Conservation (phyloP, 345 rosid species). For the Nephelium lappaceum region DNA sequence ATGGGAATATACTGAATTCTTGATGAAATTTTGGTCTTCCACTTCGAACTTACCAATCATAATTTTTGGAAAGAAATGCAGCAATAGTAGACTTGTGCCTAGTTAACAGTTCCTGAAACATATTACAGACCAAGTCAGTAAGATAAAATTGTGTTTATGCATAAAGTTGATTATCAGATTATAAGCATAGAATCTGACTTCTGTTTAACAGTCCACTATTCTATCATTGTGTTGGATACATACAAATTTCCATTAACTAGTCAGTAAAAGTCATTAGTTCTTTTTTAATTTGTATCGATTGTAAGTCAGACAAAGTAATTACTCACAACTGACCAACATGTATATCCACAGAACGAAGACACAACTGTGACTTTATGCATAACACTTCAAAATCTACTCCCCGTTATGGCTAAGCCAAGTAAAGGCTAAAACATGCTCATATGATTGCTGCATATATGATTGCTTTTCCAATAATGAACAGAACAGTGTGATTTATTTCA, state of each 20-base stretch:
- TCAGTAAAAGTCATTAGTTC: background rate
- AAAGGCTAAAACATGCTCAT: background rate
- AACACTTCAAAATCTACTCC: too few relatives aligned
- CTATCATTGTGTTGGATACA: background rate
- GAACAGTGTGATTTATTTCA: background rate
- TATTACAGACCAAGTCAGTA: background rate
- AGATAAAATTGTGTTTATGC: background rate
- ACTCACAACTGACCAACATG: too few relatives aligned
- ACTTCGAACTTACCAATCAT: slow-evolving; percentile 25
- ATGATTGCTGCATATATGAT: background rate
- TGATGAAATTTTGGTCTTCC: background rate
- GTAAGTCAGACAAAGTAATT: too few relatives aligned
- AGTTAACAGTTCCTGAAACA: slow-evolving; percentile 27
- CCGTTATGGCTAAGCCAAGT: background rate
- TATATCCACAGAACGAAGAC: too few relatives aligned
- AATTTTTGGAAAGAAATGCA: slow-evolving; percentile 26
- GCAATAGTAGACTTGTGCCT: slow-evolving; percentile 34
- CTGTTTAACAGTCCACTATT: background rate
- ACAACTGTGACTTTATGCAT: too few relatives aligned
- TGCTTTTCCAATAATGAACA: background rate
- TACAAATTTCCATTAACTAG: background rate
- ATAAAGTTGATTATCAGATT: background rate
- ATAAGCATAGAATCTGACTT: background rate
- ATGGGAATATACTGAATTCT: background rate
- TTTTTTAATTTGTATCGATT: too few relatives aligned